Base-by-base conservation (phyloP, 2,329 filamentous ascomycete species). In the Cryphonectria radicalis region DNA sequence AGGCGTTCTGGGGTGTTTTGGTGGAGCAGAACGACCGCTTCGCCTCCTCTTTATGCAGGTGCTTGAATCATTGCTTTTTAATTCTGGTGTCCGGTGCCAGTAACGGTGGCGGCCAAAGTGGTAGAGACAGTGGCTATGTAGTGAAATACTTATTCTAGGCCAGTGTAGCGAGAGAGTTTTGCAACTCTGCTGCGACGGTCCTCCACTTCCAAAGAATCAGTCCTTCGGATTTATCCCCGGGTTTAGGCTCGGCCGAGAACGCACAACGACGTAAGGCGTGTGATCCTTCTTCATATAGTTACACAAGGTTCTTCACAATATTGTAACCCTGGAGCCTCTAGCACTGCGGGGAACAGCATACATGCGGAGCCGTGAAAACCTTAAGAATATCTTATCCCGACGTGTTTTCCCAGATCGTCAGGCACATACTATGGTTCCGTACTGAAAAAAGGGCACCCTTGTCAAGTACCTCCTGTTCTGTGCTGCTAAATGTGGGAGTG, bases 161-260 rank as follows among this genome's bases (percentile, higher is more conserved):
- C 6, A 17, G 7, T 22, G 22, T 11, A 32, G 32, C 32, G 22
- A n/a, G 32, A 1, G 17, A 17, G 1, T 13, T 8, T 1, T 22
- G n/a, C 50, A 55, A 25, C 50, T 55, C 53, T 28, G n/a, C 4
- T 4, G 25, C 28, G 14, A 25, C 7, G 6, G 25, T 57, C 2
- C 6, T 32, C 1, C 2, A 57, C 25, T 57, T 17, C 4, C 13
- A 28, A 28, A 57, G 4, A 62, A 4, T 4, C 32, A 62, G 2
- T 10, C 28, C 32, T 11, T 32, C 5, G n/a, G 5, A 35, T 3
- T 60, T 62, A 62, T 37, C 32, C 19, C 59, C 59, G 59, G 59
- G 11, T 35, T 19, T 40, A 62, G 59, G 13, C 59, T 62, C 59
- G 59, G 59, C 59, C 59, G 59, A 62, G 59, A 4, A n/a, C 32